Evolutionary conservation across 2,329 filamentous ascomycete genomes (phyloP).

Genomic region (Didymellaceae sp.): DNA sequence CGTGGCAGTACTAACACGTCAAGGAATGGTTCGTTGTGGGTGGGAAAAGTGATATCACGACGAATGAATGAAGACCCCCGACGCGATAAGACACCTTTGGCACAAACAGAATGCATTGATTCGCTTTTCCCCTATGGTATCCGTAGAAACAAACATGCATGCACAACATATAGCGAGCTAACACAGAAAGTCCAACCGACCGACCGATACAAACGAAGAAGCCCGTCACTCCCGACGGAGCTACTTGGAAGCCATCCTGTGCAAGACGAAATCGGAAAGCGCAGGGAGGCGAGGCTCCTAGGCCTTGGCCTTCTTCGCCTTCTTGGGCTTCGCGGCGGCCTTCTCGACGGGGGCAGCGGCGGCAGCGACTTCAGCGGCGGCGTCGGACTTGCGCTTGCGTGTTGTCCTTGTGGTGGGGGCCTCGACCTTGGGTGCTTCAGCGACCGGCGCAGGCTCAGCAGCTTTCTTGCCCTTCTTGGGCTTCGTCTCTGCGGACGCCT

Average conservation of each 20-base stretch:
- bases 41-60: no score
- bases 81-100: no score
- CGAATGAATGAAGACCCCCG: no score
- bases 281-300: conserved; percentile 1
- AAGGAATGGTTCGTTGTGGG: no score
- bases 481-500: conserved; percentile 33
- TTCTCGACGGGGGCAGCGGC: conserved; percentile 26
- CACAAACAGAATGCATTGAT: conserved; percentile 1
- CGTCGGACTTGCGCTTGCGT: conserved; percentile 35
- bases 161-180: background rate
- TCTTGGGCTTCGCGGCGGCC: conserved; percentile 26
- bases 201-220: background rate
- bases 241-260: background rate
- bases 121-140: conserved; percentile 17
- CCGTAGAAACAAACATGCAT: conserved; percentile 6
- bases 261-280: background rate
- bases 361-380: conserved; percentile 16
- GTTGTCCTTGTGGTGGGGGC: conserved; percentile 20
- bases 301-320: conserved; percentile 29
- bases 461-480: conserved; percentile 44
- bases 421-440: conserved; percentile 16
- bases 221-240: background rate
- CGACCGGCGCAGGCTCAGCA: conserved; percentile 24
- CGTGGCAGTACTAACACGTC: no score
- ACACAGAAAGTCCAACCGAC: no score